Percentiles rank a stretch among this genome's conserved stretches.
Evolutionary conservation across 1,139 yeast species (phyloP).

Genomic region (Wickerhamomyces sp.): DNA sequence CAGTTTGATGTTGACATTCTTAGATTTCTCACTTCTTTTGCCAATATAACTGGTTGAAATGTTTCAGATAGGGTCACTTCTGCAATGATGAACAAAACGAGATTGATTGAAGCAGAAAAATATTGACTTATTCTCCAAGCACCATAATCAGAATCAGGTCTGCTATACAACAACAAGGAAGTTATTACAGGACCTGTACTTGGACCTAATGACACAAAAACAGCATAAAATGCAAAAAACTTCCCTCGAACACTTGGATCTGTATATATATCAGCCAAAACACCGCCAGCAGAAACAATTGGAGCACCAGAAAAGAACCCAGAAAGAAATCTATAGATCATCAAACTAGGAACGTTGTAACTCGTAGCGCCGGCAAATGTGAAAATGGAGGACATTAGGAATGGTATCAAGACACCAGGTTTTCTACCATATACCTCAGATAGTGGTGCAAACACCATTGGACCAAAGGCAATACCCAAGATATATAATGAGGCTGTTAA

Average conservation of each 20-base stretch:
- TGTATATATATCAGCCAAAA: constrained; percentile 39
- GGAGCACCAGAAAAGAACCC: constrained; percentile 53
- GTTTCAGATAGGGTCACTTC: constrained; percentile 33
- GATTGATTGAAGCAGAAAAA: constrained; percentile 32
- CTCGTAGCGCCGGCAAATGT: constrained; percentile 47
- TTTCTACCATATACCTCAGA: constrained; percentile 44
- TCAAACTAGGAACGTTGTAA: constrained; percentile 38
- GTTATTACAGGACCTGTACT: constrained; percentile 50
- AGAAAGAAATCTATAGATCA: constrained; percentile 44
- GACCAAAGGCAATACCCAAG: constrained; percentile 40
- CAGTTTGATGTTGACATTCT: constrained; percentile 32
- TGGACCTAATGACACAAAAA: constrained; percentile 48
- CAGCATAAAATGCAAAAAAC: constrained; percentile 36
- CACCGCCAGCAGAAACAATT: constrained; percentile 51
- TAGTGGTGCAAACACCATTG: constrained; percentile 39
- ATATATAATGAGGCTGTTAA: constrained; percentile 45
- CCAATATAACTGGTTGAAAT: constrained; percentile 32
- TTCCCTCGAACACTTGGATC: constrained; percentile 19
- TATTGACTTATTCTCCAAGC: constrained; percentile 42
- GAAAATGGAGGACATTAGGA: constrained; percentile 43
- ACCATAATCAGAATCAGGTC: constrained; percentile 37
- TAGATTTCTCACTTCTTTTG: constrained; percentile 31
- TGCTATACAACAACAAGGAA: constrained; percentile 37
- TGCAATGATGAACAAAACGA: constrained; percentile 24
- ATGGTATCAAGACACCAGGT: constrained; percentile 39